Evolutionary conservation across 805 yeast genomes (phyloP).

Genomic region (Yarrowia yakushimensis): DNA sequence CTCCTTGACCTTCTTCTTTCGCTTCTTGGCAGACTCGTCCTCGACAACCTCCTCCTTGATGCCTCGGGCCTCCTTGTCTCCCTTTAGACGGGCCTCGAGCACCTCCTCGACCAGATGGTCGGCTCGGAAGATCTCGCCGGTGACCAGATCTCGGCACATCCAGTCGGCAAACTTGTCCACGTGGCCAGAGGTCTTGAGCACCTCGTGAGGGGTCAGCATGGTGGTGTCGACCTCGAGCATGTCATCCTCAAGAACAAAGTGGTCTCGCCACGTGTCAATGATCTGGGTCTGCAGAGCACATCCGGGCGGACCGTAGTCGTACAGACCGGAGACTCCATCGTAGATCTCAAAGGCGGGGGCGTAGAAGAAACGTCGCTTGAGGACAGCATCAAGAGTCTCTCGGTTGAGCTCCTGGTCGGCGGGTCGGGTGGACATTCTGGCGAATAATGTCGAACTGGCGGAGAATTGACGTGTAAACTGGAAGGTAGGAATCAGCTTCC

Average conservation of each 20-base stretch:
- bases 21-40: conserved; percentile 84
- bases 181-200: conserved; percentile 97
- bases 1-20: conserved; percentile 88
- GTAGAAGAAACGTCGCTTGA: conserved; percentile 93
- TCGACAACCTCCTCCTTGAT: conserved; percentile 63
- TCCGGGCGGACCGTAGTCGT: conserved; percentile 99
- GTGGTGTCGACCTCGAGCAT: conserved; percentile 98
- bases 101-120: conserved; percentile 98
- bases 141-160: conserved; percentile 95
- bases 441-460: background rate
- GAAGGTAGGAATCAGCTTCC: conserved; percentile 18
- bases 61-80: conserved; percentile 97
- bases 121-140: conserved; percentile 98
- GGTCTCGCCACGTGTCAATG: conserved; percentile 95
- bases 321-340: conserved; percentile 97
- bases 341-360: conserved; percentile 97
- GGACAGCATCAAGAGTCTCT: conserved; percentile 82
- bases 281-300: conserved; percentile 97
- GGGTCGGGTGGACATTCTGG: conserved; percentile 32
- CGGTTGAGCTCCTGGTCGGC: conserved; percentile 54
- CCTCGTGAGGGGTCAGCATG: conserved; percentile 97
- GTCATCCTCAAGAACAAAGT: conserved; percentile 94
- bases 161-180: conserved; percentile 98
- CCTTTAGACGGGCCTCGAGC: conserved; percentile 90
- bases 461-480: conserved; percentile 4